phyloP scores from a whole-genome alignment of 1,139 yeast genomes.

The Starmera stellimalicola region DNA sequence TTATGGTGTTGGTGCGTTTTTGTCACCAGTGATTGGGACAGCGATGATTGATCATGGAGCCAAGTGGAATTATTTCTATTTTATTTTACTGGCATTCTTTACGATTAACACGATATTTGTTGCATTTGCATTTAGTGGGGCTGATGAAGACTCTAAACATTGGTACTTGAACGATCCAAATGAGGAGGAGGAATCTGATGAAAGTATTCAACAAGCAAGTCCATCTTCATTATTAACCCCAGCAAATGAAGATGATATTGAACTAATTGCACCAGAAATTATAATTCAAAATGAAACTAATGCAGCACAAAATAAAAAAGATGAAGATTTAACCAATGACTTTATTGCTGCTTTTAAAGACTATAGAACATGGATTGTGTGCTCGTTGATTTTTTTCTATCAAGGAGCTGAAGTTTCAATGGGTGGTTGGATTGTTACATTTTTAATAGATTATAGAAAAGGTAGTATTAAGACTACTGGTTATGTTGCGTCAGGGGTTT shows the following conservation, averaged over 20 bases:
- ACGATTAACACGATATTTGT: slow-evolving; percentile 22
- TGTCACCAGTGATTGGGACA: slow-evolving; percentile 52
- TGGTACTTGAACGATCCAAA: slow-evolving; percentile 17
- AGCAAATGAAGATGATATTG: slow-evolving; percentile 1
- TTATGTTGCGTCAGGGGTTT: slow-evolving; percentile 61
- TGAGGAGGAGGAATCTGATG: slow-evolving; percentile 7
- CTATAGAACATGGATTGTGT: slow-evolving; percentile 42
- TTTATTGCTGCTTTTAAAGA: slow-evolving; percentile 30
- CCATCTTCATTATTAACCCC: neutral
- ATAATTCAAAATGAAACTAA: neutral
- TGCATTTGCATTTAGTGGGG: slow-evolving; percentile 31
- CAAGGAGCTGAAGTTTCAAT: slow-evolving; percentile 63
- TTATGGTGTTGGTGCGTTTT: slow-evolving; percentile 57
- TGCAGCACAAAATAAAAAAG: slow-evolving; percentile 3
- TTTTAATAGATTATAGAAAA: slow-evolving; percentile 43
- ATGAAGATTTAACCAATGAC: slow-evolving; percentile 9
- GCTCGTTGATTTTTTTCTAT: slow-evolving; percentile 47
- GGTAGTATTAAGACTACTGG: slow-evolving; percentile 41
- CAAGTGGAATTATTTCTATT: slow-evolving; percentile 46
- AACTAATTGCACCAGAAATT: slow-evolving; percentile 1
- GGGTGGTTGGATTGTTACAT: slow-evolving; percentile 69
- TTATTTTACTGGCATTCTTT: slow-evolving; percentile 35
- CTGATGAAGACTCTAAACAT: slow-evolving; percentile 31
- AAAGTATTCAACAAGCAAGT: slow-evolving; percentile 1
- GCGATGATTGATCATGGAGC: slow-evolving; percentile 35